A percentile compares a stretch with the other conserved stretches of the same genome.
These are phyloP conservation scores for Mycena alexandri DNA, from an alignment of 768 basidiomycete species.

Conservation along the genomic window DNA sequence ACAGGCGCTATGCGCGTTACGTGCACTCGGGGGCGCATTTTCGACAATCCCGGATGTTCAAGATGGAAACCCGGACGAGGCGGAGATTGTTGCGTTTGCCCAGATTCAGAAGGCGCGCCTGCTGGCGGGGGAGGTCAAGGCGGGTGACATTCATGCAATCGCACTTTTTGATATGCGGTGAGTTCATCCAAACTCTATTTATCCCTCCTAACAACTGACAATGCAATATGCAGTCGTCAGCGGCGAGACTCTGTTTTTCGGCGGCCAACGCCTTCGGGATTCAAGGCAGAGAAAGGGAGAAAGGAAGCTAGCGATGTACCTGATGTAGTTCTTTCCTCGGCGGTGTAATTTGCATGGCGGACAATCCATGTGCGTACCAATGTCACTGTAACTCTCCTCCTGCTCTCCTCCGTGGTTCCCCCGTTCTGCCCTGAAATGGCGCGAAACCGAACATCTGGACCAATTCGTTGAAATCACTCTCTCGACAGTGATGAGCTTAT, in stretches of 20 bases:
- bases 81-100: constrained; percentile 25
- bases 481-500: too few species aligned
- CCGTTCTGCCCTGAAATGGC: too few species aligned
- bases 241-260: constrained; percentile 5
- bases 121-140: not conserved
- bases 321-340: too few species aligned
- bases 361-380: too few species aligned
- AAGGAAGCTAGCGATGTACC: too few species aligned
- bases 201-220: not conserved
- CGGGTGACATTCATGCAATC: constrained; percentile 18
- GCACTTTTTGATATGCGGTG: constrained; percentile 25
- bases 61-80: constrained; percentile 23
- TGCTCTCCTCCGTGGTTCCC: too few species aligned
- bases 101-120: constrained; percentile 9
- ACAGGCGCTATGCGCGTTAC: constrained; percentile 6
- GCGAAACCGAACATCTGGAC: too few species aligned
- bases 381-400: too few species aligned
- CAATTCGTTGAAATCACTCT: too few species aligned
- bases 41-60: constrained; percentile 23
- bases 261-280: too few species aligned
- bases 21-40: constrained; percentile 13
- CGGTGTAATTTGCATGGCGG: too few species aligned
- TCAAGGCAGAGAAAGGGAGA: too few species aligned
- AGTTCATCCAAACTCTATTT: not conserved
- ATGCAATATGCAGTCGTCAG: not conserved